A percentile compares a stretch with the other conserved stretches of the same genome.
Conservation (phyloP, 2,329 filamentous ascomycete genomes). For the Neonectria faginata region DNA sequence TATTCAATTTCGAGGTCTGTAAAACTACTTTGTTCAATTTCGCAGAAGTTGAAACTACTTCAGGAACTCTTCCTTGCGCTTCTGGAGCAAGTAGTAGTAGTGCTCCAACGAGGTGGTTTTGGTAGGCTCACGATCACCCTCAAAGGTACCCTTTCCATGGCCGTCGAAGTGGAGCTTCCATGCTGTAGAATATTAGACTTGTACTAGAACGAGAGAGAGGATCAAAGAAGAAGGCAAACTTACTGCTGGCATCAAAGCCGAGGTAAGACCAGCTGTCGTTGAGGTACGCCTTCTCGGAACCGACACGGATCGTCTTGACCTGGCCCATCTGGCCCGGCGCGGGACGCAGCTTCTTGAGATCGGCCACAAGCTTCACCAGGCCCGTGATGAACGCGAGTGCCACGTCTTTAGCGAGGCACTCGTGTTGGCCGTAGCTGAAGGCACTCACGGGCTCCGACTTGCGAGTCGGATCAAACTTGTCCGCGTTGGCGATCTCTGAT, state of each 20-base stretch:
- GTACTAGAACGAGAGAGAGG: neutral
- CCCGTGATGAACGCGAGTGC: conserved; percentile 55
- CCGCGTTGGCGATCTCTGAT: conserved; percentile 51
- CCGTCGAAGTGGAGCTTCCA: conserved; percentile 55
- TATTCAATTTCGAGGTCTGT: neutral
- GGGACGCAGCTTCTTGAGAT: conserved; percentile 58
- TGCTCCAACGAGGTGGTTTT: conserved; percentile 44
- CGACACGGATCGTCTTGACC: conserved; percentile 58
- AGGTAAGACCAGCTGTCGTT: conserved; percentile 63
- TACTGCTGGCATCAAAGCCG: conserved; percentile 59
- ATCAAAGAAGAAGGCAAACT: conserved; percentile 36
- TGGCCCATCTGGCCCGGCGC: conserved; percentile 59
- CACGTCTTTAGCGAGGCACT: conserved; percentile 58
- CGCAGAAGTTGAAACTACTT: neutral
- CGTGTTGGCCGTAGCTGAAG: conserved; percentile 60
- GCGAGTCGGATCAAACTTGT: conserved; percentile 58
- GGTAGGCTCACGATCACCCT: conserved; percentile 47
- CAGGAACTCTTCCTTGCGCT: conserved; percentile 47
- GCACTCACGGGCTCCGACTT: conserved; percentile 54
- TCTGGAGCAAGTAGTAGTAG: conserved; percentile 52
- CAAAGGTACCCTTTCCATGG: conserved; percentile 50
- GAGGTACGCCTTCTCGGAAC: conserved; percentile 56
- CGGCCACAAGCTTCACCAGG: conserved; percentile 56
- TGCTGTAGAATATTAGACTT: conserved; percentile 42
- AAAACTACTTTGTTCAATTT: neutral